Percentiles rank a stretch among this genome's conserved stretches.
Conservation (phyloP, 257 asterid species). For the Orobanche coerulescens region DNA sequence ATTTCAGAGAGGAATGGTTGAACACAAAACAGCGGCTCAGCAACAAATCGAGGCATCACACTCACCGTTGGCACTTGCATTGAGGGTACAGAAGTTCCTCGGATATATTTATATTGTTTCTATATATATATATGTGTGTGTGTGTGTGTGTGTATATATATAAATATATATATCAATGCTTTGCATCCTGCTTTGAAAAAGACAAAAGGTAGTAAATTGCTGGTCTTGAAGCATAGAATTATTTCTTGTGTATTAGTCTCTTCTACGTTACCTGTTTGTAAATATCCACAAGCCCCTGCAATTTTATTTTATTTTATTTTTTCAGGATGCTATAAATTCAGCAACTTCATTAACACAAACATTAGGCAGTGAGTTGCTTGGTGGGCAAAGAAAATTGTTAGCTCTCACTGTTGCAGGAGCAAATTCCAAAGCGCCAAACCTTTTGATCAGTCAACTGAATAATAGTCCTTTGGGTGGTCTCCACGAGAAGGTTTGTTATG, state of each 20-base stretch:
- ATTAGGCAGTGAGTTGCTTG: conserved; percentile 71
- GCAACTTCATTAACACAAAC: conserved; percentile 82
- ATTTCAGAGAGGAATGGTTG: conserved; percentile 82
- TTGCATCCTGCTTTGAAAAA: not conserved
- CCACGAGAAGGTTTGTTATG: conserved; percentile 70
- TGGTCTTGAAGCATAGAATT: not conserved
- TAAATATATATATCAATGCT: too few relatives aligned
- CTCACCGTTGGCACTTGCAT: conserved; percentile 66
- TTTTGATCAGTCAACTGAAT: conserved; percentile 60
- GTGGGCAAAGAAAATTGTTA: conserved; percentile 76
- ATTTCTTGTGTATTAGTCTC: not conserved
- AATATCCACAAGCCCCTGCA: not conserved
- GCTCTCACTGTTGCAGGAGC: conserved; percentile 77
- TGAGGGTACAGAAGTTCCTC: conserved; percentile 47
- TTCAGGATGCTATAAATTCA: conserved; percentile 80
- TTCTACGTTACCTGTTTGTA: conserved; percentile 6
- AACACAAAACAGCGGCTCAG: conserved; percentile 64
- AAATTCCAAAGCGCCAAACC: conserved; percentile 52
- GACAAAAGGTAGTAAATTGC: not conserved
- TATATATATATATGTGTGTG: not conserved
- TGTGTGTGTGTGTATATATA: too few relatives aligned
- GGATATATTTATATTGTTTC: not conserved
- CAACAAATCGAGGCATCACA: conserved; percentile 82
- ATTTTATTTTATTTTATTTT: not conserved
- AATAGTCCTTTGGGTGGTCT: conserved; percentile 77